A percentile compares a stretch with the other conserved stretches of the same genome.
phyloP scores from a whole-genome alignment of 371 early-diverging fungal species.

The Entomophthora muscae region DNA sequence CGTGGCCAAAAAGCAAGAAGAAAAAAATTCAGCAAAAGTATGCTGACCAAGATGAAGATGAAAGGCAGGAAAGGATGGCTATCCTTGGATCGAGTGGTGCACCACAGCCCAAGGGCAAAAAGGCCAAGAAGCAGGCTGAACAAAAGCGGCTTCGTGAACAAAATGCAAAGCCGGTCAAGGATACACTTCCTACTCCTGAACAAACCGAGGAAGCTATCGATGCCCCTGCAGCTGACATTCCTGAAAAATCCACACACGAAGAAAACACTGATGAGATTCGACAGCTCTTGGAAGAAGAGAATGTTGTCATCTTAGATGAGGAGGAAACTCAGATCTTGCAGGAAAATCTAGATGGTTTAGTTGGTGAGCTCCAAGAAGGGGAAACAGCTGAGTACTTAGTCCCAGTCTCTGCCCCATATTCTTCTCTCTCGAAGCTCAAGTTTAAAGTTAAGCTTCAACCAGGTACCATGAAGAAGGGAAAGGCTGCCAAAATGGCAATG shows the following conservation, averaged over 20 bases:
- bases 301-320: constrained; percentile 40
- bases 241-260: constrained; percentile 3
- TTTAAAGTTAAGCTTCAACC: constrained; percentile 93
- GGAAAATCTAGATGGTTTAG: constrained; percentile 57
- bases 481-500: constrained; percentile 23
- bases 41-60: constrained; percentile 88
- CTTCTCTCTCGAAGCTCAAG: constrained; percentile 70
- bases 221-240: constrained; percentile 5
- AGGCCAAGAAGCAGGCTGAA: constrained; percentile 39
- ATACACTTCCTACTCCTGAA: neutral
- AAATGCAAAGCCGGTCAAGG: constrained; percentile 11
- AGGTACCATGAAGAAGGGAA: constrained; percentile 93
- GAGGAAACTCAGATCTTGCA: constrained; percentile 27
- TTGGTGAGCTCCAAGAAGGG: constrained; percentile 50
- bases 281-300: constrained; percentile 51
- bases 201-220: neutral
- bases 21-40: constrained; percentile 86
- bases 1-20: constrained; percentile 78
- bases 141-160: constrained; percentile 23
- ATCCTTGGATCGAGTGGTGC: constrained; percentile 57
- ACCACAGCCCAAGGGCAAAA: constrained; percentile 52
- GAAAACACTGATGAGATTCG: constrained; percentile 24
- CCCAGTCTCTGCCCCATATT: constrained; percentile 93
- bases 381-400: constrained; percentile 80
- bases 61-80: constrained; percentile 60